Evolutionary conservation across 2,329 filamentous ascomycete genomes (phyloP), one percentile per base, ranked within the genome.

Genomic region (Sporothrix globosa): DNA sequence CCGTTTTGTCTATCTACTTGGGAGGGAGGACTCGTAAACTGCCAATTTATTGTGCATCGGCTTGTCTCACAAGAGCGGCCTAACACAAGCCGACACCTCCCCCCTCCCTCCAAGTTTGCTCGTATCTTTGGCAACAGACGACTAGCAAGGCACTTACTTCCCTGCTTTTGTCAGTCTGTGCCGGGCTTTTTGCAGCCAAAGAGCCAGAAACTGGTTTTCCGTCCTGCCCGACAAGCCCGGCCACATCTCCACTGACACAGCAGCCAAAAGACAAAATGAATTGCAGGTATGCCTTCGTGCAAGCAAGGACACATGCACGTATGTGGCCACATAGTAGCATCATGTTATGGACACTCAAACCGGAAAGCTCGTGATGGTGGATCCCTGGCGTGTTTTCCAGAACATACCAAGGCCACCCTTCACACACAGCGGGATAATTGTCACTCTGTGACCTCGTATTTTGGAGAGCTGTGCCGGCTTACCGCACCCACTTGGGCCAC

Each of bases 321-420:
- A 41, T n/a, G 30, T 21, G 30, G 54, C 13, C 21, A 39, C 58
- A 63, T 46, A 46, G 58, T 46, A 13, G n/a, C 9, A 13, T 21
- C n/a, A 34, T 65, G 61, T 65, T 65, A n/a, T 21, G 39, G 39
- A 52, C 61, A 39, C 61, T 44, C 44, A 50, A 65, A 50, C 48
- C 44, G 14, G 14, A 58, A 48, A 56, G 52, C n/a, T 68, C 66
- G 66, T 68, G 52, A 54, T 68, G 61, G 61, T 50, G 61, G 61
- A 44, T 44, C 44, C 24, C 44, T 66, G 61, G 21, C 24, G 21
- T 56, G 5, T 56, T 27, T 54, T 13, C 24, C 21, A 56, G 53
- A 56, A 56, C 11, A 24, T 13, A 48, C 46, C 46, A 48, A n/a
- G 44, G 46, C 46, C 48, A 19, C 17, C 5, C 19, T 13, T 13